phyloP scores from a whole-genome alignment of 2,329 filamentous ascomycete species.

The Lasiodiplodia sp. region DNA sequence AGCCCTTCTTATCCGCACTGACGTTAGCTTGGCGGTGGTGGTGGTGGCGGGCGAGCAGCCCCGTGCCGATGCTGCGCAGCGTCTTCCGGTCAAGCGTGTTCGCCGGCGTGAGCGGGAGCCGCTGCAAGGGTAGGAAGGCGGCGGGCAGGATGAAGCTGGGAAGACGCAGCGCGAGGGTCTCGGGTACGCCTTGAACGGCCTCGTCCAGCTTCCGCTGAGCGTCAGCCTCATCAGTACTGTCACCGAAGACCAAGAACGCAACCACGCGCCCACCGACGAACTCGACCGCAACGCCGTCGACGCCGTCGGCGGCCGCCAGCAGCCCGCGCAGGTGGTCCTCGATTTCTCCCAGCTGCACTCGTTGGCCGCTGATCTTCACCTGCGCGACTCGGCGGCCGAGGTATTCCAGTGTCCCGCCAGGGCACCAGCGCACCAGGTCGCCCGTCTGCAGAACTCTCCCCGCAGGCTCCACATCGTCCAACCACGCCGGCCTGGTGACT shows the following conservation, averaged over 20 bases:
- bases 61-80: background rate
- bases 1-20: background rate
- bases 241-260: background rate
- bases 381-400: constrained; percentile 27
- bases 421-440: constrained; percentile 35
- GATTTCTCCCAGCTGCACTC: constrained; percentile 48
- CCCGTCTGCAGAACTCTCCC: constrained; percentile 15
- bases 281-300: background rate
- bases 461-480: constrained; percentile 41
- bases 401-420: constrained; percentile 27
- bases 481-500: constrained; percentile 34
- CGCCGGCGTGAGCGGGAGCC: constrained; percentile 39
- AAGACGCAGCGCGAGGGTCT: background rate
- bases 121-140: background rate
- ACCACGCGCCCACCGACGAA: too few species aligned
- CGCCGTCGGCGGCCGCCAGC: constrained; percentile 27
- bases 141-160: constrained; percentile 11
- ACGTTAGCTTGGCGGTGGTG: background rate
- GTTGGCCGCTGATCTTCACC: constrained; percentile 42
- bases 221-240: background rate
- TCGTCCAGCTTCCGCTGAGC: background rate
- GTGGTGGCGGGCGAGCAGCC: background rate
- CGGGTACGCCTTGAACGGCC: too few species aligned
- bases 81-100: constrained; percentile 42
- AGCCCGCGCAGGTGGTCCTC: constrained; percentile 47